Conservation (phyloP, 768 basidiomycete genomes). For the Leccinum longicurvipes region DNA sequence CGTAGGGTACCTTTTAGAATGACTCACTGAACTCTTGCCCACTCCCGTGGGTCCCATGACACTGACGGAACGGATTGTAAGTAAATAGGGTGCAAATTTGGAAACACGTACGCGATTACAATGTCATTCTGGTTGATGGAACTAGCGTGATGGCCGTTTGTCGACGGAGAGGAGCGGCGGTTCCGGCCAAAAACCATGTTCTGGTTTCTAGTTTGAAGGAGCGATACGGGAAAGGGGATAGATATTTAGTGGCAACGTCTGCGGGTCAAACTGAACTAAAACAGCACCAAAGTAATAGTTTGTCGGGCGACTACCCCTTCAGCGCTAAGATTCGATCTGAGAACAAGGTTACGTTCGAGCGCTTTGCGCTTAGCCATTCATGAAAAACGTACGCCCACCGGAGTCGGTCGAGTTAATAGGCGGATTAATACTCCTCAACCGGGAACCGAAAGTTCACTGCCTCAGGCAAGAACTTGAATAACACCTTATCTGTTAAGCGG, state of each 20-base stretch:
- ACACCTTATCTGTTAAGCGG: not conserved
- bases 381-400: not conserved
- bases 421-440: not conserved
- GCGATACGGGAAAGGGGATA: not conserved
- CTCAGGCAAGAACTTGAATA: too few species aligned
- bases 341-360: not conserved
- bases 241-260: not conserved
- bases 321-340: not conserved
- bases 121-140: slow-evolving; percentile 7
- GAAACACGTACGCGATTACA: slow-evolving; percentile 16
- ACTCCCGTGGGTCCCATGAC: slow-evolving; percentile 17
- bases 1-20: not conserved
- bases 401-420: not conserved
- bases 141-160: not conserved
- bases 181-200: not conserved
- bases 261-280: not conserved
- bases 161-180: not conserved
- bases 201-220: not conserved
- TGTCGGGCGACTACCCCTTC: not conserved
- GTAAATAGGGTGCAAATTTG: not conserved
- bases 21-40: slow-evolving; percentile 21
- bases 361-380: not conserved
- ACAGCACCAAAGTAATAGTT: not conserved
- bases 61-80: not conserved
- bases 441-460: not conserved